Evolutionary conservation across 345 rosid species (phyloP).

Genomic region (Acer campestre): DNA sequence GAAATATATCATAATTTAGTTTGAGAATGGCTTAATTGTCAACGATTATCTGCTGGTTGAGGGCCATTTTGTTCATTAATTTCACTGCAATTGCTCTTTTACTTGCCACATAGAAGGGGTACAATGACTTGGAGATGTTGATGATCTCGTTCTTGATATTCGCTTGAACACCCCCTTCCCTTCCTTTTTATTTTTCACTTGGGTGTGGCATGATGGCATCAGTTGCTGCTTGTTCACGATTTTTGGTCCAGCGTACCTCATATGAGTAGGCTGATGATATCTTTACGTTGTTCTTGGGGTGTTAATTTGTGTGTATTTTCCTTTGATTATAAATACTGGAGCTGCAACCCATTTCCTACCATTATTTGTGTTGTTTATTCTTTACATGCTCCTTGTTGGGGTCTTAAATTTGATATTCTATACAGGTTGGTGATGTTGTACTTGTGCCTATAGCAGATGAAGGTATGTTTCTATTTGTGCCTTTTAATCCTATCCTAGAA

Average conservation of each 20-base stretch:
- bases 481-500: neutral
- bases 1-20: neutral
- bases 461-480: slow-evolving; percentile 48
- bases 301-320: no score
- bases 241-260: slow-evolving; percentile 4
- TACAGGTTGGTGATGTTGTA: slow-evolving; percentile 85
- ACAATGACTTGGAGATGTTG: neutral
- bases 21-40: neutral
- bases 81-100: neutral
- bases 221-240: neutral
- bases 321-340: no score
- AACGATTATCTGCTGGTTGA: neutral
- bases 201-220: neutral
- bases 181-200: neutral
- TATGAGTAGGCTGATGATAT: neutral
- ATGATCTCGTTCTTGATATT: neutral
- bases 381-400: neutral
- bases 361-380: neutral
- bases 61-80: neutral
- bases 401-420: slow-evolving; percentile 2
- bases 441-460: slow-evolving; percentile 81
- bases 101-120: neutral
- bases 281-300: neutral
- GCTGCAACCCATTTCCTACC: neutral
- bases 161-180: neutral